Evolutionary conservation across 225 moss, liverwort and hornwort species (phyloP).

Genomic region (Physcomitrium patens): DNA sequence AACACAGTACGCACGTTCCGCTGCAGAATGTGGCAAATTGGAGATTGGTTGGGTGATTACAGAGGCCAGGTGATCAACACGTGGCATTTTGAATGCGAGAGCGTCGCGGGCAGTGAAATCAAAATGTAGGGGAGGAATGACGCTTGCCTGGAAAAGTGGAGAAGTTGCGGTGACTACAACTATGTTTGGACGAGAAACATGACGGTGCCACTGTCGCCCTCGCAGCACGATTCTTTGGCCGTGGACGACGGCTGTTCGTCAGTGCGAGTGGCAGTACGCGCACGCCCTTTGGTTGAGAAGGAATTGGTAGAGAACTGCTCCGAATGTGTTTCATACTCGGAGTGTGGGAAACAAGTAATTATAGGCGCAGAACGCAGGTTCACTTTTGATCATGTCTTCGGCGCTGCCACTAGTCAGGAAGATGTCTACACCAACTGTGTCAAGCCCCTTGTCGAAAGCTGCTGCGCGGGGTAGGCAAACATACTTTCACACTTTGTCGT

Average conservation of each 20-base stretch:
- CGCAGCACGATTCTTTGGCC: constrained; percentile 29
- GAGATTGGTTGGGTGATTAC: constrained; percentile 30
- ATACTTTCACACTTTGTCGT: background rate
- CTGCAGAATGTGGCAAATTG: constrained; percentile 27
- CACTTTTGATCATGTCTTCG: constrained; percentile 91
- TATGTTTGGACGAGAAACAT: constrained; percentile 37
- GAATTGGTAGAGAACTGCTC: constrained; percentile 82
- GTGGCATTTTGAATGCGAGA: constrained; percentile 23
- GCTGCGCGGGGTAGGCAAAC: constrained; percentile 77
- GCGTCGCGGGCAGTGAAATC: constrained; percentile 26
- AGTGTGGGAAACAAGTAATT: constrained; percentile 73
- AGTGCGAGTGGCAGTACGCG: constrained; percentile 86
- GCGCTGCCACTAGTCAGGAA: constrained; percentile 71
- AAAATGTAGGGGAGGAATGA: constrained; percentile 37
- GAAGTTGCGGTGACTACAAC: constrained; percentile 19
- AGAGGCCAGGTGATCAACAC: constrained; percentile 17
- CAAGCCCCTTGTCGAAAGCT: constrained; percentile 97
- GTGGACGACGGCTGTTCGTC: constrained; percentile 73
- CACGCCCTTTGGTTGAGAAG: constrained; percentile 85
- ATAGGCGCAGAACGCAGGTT: constrained; percentile 86
- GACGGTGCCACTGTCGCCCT: constrained; percentile 60
- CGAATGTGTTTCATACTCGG: constrained; percentile 80
- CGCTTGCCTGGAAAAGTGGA: constrained; percentile 30
- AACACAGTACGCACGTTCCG: background rate
- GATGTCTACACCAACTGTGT: constrained; percentile 86